Evolutionary conservation across 2,329 filamentous ascomycete genomes (phyloP), one percentile per base, ranked within the genome.

Genomic region (Nemania bipapillata): DNA sequence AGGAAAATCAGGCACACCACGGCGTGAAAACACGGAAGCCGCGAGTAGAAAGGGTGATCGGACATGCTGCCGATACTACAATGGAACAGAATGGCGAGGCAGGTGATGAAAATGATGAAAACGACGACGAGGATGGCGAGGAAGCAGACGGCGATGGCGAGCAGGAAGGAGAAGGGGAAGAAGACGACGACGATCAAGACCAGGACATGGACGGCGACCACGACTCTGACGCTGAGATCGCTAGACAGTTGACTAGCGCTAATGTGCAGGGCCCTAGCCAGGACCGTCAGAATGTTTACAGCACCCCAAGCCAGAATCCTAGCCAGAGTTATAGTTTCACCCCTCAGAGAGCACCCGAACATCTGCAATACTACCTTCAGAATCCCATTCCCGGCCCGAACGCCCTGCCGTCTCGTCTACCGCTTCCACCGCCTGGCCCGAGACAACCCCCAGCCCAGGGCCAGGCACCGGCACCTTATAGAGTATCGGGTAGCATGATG

Each of bases 211-310:
- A 68, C 12, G 70, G 61, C 20, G 67, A 71, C 12, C 42, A 68
- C 20, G 69, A 68, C 15, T 68, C 70, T 12, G 70, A 70, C n/a
- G 68, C 67, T 2, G 67, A 70, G 49, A 72, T 72, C 32, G 68
- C 65, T 17, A 66, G 69, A 30, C 69, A 71, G n/a, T 26, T 71
- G 42, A 67, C 55, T 24, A 61, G 47, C 17, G 47, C 54, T 30
- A 42, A 58, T 22, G 30, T 22, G 20, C 63, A 50, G 22, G 28
- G 7, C 22, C 22, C 20, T 12, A 24, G 15, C 24, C 47, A 50
- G 4, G 24, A 7, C 9, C 63, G 54, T n/a, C 59, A 40, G 22
- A 20, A 45, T 11, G 6, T 22, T 20, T 47, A 65, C 12, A 45
- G 20, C 5, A 40, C 52, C 12, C 61, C 15, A 3, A 49, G 28